Percentiles rank a stretch among this genome's conserved stretches.
Evolutionary conservation across 306 rosid genomes (phyloP).

Genomic region (Gastrolobium bilobum): DNA sequence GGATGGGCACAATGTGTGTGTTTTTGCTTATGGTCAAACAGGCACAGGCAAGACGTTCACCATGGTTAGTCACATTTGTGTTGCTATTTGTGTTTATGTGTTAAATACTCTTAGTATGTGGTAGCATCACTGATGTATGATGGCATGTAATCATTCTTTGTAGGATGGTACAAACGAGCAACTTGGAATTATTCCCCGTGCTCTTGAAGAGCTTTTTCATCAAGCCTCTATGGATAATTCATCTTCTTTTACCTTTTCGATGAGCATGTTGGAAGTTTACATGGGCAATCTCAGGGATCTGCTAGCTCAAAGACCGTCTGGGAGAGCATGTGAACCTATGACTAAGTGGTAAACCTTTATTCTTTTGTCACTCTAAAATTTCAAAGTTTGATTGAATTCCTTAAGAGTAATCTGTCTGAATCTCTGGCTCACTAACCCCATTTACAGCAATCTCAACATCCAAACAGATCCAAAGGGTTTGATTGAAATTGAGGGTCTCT

Average conservation of each 20-base stretch:
- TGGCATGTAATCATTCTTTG: constrained; percentile 43
- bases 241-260: constrained; percentile 68
- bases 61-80: constrained; percentile 72
- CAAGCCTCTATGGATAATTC: constrained; percentile 66
- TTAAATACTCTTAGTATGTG: background rate
- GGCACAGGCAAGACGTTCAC: constrained; percentile 98
- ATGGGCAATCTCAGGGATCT: constrained; percentile 91
- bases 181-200: constrained; percentile 85
- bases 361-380: background rate
- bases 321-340: constrained; percentile 60
- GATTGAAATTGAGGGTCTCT: constrained; percentile 89
- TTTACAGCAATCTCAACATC: constrained; percentile 88
- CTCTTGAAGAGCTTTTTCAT: constrained; percentile 77
- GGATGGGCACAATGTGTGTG: constrained; percentile 90
- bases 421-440: constrained; percentile 35
- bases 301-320: constrained; percentile 69
- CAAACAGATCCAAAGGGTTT: constrained; percentile 91
- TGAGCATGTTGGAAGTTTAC: constrained; percentile 98
- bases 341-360: constrained; percentile 68
- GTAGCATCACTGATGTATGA: constrained; percentile 15
- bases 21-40: constrained; percentile 95
- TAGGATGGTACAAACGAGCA: constrained; percentile 88
- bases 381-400: constrained; percentile 18
- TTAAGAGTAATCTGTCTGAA: background rate
- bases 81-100: constrained; percentile 42